phyloP scores from a whole-genome alignment of 805 yeast genomes.

The Candida suzukii region DNA sequence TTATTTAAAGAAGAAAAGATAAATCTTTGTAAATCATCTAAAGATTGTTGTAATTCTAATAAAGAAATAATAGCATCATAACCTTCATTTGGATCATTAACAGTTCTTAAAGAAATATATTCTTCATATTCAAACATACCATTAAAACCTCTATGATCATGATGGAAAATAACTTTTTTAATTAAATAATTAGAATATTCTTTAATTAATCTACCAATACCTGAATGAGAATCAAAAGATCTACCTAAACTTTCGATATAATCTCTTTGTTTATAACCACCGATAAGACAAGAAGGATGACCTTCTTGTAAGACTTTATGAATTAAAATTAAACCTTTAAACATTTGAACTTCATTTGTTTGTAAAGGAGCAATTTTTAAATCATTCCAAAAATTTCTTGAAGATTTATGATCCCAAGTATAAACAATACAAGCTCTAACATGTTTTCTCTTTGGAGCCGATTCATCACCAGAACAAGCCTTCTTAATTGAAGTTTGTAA shows the following conservation, averaged over 20 bases:
- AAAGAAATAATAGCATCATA: conserved; percentile 82
- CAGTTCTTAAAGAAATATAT: conserved; percentile 78
- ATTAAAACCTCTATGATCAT: conserved; percentile 79
- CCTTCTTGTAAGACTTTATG: conserved; percentile 98
- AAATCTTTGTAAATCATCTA: conserved; percentile 70
- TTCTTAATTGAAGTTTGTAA: conserved; percentile 54
- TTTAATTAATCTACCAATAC: conserved; percentile 65
- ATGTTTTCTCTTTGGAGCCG: conserved; percentile 93
- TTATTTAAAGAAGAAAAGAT: conserved; percentile 62
- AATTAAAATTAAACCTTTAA: conserved; percentile 76
- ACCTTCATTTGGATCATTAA: conserved; percentile 93
- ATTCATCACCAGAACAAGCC: conserved; percentile 80
- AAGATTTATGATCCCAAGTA: conserved; percentile 91
- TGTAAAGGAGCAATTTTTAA: conserved; percentile 75
- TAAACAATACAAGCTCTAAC: conserved; percentile 92
- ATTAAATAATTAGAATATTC: conserved; percentile 70
- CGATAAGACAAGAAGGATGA: conserved; percentile 77
- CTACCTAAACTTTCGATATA: conserved; percentile 74
- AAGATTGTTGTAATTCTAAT: conserved; percentile 77
- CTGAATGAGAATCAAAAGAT: conserved; percentile 37
- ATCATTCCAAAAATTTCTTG: conserved; percentile 79
- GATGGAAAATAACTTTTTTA: conserved; percentile 75
- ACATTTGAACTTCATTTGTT: conserved; percentile 74
- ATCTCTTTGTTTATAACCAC: conserved; percentile 69
- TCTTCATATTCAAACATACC: conserved; percentile 97